These are phyloP conservation scores for Coccomyxa subellipsoidea DNA, from an alignment of 163 green algal species.

Conservation along the genomic window DNA sequence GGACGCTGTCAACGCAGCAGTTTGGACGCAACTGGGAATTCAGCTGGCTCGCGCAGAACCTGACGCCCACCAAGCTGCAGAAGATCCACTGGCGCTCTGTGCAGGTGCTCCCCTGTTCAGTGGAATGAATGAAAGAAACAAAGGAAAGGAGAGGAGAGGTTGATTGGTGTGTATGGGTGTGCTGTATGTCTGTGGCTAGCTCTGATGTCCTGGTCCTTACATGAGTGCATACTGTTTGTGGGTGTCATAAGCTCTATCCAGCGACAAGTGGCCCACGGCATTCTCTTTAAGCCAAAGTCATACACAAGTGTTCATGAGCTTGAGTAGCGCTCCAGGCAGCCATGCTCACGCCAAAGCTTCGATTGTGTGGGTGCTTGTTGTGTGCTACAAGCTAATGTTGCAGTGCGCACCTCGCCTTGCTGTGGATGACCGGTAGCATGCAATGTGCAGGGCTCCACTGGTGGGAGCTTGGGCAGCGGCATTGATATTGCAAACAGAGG, in stretches of 20 bases:
- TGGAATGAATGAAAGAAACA: too few species aligned
- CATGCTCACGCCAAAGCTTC: too few species aligned
- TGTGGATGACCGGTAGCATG: too few species aligned
- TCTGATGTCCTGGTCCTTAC: neutral
- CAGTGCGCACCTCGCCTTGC: too few species aligned
- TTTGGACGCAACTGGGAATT: slow-evolving; percentile 81
- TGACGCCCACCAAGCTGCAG: slow-evolving; percentile 71
- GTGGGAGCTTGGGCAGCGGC: slow-evolving; percentile 35
- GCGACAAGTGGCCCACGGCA: too few species aligned
- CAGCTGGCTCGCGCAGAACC: slow-evolving; percentile 77
- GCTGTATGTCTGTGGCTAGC: neutral
- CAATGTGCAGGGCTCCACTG: slow-evolving; percentile 45
- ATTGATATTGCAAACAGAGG: slow-evolving; percentile 74
- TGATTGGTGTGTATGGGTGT: too few species aligned
- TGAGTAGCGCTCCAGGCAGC: too few species aligned
- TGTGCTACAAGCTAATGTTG: neutral
- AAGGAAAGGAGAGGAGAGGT: too few species aligned
- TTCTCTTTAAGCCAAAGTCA: too few species aligned
- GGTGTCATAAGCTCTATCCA: too few species aligned
- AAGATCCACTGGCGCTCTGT: slow-evolving; percentile 86
- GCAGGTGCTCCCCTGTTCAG: neutral
- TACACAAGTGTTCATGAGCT: too few species aligned
- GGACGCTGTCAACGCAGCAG: slow-evolving; percentile 76
- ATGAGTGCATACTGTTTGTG: neutral
- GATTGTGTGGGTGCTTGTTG: too few species aligned